These are phyloP conservation scores for Neurospora intermedia DNA, from an alignment of 495 filamentous ascomycete species.

Conservation along the genomic window DNA sequence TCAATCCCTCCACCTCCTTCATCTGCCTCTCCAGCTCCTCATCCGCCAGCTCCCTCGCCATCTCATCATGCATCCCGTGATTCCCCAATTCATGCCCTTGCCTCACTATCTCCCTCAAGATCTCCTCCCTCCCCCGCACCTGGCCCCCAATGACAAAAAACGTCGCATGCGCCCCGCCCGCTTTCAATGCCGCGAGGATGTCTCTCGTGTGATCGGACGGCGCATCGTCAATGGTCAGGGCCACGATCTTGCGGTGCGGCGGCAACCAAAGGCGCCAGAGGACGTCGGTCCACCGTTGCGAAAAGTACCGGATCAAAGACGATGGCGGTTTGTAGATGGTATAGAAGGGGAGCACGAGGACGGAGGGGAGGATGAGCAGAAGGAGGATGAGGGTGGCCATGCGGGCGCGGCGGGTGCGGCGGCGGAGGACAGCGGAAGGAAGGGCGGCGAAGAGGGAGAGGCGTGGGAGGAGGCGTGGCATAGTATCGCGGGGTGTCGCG, in stretches of 20 bases:
- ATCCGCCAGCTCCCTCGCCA: constrained; percentile 38
- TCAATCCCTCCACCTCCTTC: constrained; percentile 32
- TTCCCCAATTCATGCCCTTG: constrained; percentile 66
- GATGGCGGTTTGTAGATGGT: constrained; percentile 66
- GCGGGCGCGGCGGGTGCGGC: constrained; percentile 43
- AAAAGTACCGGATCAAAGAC: constrained; percentile 54
- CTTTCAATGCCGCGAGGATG: constrained; percentile 54
- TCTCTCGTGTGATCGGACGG: constrained; percentile 62
- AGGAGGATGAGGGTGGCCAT: constrained; percentile 45
- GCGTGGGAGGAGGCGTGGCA: constrained; percentile 21
- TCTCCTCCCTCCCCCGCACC: constrained; percentile 47
- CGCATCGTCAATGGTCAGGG: constrained; percentile 76
- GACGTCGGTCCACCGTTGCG: constrained; percentile 61
- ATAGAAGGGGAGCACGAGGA: constrained; percentile 46
- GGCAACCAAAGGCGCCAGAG: constrained; percentile 53
- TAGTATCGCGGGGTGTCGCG: not conserved
- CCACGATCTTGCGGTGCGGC: constrained; percentile 49
- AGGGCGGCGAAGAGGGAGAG: constrained; percentile 31
- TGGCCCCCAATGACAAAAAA: constrained; percentile 77
- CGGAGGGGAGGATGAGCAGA: constrained; percentile 32
- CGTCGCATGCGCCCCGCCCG: constrained; percentile 50
- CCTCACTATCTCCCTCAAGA: constrained; percentile 50
- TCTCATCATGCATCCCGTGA: constrained; percentile 79
- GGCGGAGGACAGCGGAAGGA: constrained; percentile 40
- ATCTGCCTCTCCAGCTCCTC: constrained; percentile 36